Evolutionary conservation across 257 asterid genomes (phyloP).

Genomic region (Coffea canephora): DNA sequence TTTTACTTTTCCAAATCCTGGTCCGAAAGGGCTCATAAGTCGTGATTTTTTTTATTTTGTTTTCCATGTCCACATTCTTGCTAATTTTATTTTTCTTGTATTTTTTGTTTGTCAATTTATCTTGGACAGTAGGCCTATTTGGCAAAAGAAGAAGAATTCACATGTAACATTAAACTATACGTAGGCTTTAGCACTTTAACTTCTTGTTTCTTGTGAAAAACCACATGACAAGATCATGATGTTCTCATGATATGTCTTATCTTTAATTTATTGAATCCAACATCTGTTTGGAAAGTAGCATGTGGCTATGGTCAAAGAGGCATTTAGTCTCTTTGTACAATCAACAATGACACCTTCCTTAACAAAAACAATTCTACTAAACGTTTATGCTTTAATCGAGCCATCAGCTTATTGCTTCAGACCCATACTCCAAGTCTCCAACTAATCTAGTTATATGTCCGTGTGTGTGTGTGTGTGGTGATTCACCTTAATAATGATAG

Average conservation of each 20-base stretch:
- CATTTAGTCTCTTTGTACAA: neutral
- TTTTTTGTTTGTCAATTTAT: neutral
- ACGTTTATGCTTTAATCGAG: neutral
- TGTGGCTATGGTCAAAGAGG: slow-evolving; percentile 10
- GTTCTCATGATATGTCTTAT: neutral
- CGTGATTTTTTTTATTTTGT: neutral
- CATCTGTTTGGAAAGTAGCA: neutral
- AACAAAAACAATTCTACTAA: neutral
- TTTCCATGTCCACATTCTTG: neutral
- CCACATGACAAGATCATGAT: slow-evolving; percentile 5
- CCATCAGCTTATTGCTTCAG: neutral
- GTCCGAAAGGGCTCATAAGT: neutral
- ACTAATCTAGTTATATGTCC: neutral
- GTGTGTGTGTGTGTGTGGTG: neutral
- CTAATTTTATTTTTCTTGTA: neutral
- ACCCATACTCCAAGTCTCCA: neutral
- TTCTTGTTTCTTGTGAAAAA: slow-evolving; percentile 11
- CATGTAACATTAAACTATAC: neutral
- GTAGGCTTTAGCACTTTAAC: neutral
- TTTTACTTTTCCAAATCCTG: neutral
- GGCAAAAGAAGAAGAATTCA: slow-evolving; percentile 1
- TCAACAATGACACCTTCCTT: neutral
- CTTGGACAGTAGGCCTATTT: neutral
- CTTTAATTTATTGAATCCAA: slow-evolving; percentile 3
- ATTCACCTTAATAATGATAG: slow-evolving; percentile 1